These are phyloP conservation scores for Hortiboletus campestris DNA, from an alignment of 768 basidiomycete genomes.

Conservation along the genomic window DNA sequence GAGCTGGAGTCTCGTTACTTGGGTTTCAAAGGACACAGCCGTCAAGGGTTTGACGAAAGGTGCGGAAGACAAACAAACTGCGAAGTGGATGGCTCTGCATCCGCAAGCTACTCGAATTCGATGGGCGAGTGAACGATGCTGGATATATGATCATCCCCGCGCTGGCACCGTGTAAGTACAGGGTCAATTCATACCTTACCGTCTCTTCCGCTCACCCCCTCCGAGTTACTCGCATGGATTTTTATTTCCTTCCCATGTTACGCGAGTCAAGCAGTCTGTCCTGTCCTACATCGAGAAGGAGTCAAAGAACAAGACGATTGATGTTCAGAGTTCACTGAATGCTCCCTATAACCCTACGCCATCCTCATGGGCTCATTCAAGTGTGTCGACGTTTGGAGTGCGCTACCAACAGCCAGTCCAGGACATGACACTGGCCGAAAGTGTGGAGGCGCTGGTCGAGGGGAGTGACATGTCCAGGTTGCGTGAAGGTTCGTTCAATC, in stretches of 20 bases:
- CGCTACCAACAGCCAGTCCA: conserved; percentile 69
- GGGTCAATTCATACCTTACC: not conserved
- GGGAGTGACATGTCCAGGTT: conserved; percentile 81
- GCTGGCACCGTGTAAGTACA: conserved; percentile 82
- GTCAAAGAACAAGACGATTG: conserved; percentile 37
- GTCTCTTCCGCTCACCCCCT: conserved; percentile 6
- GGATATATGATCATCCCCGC: conserved; percentile 98
- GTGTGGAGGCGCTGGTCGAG: conserved; percentile 90
- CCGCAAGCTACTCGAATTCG: conserved; percentile 75
- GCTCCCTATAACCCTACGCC: conserved; percentile 41
- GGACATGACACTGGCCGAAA: conserved; percentile 63
- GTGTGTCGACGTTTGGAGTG: conserved; percentile 80
- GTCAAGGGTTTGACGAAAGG: conserved; percentile 70
- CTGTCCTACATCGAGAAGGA: conserved; percentile 49
- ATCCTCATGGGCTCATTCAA: conserved; percentile 73
- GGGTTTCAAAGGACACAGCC: conserved; percentile 73
- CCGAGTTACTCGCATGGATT: conserved; percentile 92
- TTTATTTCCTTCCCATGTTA: conserved; percentile 86
- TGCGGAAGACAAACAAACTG: conserved; percentile 90
- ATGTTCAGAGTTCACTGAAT: conserved; percentile 19
- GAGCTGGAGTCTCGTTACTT: conserved; percentile 84
- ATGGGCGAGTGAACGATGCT: conserved; percentile 91
- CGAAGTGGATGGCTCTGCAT: conserved; percentile 89
- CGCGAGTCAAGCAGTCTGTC: conserved; percentile 60
- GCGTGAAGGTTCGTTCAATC: conserved; percentile 50